These are phyloP conservation scores for Alisma plantagoaquatica DNA, from an alignment of 106 monocot species.

Conservation along the genomic window DNA sequence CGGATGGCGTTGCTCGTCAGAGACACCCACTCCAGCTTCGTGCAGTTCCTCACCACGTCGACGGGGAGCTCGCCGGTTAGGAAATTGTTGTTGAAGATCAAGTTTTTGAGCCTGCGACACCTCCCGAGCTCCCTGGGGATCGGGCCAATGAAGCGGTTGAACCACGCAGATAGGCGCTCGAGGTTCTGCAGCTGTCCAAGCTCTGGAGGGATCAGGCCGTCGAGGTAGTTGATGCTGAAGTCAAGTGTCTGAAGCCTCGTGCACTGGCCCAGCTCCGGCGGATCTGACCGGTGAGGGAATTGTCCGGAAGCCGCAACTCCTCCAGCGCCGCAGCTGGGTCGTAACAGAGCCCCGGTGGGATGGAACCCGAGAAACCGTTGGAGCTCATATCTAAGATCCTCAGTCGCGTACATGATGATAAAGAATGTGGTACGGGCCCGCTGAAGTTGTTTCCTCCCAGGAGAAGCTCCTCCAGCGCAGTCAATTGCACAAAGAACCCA, in stretches of 20 bases:
- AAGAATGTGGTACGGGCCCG: slow-evolving; percentile 37
- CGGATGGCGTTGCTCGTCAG: slow-evolving; percentile 56
- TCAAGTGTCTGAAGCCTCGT: too few species aligned
- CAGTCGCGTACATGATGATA: slow-evolving; percentile 21
- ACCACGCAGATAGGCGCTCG: slow-evolving; percentile 79
- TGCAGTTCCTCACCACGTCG: slow-evolving; percentile 33
- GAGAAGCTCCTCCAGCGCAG: slow-evolving; percentile 22
- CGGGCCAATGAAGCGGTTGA: slow-evolving; percentile 53
- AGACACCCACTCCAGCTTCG: slow-evolving; percentile 64
- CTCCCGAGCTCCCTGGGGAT: slow-evolving; percentile 42
- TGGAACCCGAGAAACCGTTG: too few species aligned
- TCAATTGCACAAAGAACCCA: slow-evolving; percentile 18
- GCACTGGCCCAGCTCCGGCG: too few species aligned
- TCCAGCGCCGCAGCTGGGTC: slow-evolving; percentile 26
- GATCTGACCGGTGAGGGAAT: slow-evolving; percentile 51
- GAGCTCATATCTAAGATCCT: slow-evolving; percentile 31
- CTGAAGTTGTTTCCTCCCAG: slow-evolving; percentile 52
- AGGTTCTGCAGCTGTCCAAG: slow-evolving; percentile 31
- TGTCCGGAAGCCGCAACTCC: too few species aligned
- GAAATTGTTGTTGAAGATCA: slow-evolving; percentile 79
- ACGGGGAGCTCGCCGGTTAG: slow-evolving; percentile 49
- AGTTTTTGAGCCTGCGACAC: slow-evolving; percentile 34
- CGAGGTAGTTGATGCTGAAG: slow-evolving; percentile 69
- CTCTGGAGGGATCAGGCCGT: slow-evolving; percentile 39
- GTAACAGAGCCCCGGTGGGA: slow-evolving; percentile 35